phyloP scores from a whole-genome alignment of 2,329 filamentous ascomycete species.

The Fusarium proliferatum region DNA sequence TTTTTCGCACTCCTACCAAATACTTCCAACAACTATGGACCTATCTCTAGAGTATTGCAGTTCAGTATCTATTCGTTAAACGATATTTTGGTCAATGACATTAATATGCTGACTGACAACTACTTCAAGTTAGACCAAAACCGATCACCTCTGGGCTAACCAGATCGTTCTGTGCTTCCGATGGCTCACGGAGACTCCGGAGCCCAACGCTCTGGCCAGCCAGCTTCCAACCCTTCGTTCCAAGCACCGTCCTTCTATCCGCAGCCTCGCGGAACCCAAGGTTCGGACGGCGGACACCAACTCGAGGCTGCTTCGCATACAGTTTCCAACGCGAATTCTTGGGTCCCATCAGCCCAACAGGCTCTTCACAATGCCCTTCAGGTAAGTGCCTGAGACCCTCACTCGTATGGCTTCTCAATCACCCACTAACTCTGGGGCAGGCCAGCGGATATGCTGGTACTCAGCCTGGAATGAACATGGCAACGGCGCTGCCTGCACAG shows the following conservation, averaged over 20 bases:
- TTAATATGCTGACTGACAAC: constrained; percentile 8
- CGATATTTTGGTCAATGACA: background rate
- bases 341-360: constrained; percentile 43
- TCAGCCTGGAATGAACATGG: background rate
- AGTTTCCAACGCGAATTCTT: constrained; percentile 25
- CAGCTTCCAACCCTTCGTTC: constrained; percentile 24
- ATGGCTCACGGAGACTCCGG: background rate
- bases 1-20: background rate
- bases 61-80: background rate
- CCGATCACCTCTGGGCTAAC: background rate
- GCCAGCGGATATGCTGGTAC: constrained; percentile 19
- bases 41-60: background rate
- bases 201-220: constrained; percentile 10
- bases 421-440: background rate
- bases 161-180: background rate
- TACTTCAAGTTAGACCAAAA: constrained; percentile 9
- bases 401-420: background rate
- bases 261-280: background rate
- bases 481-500: background rate
- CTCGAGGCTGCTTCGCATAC: background rate
- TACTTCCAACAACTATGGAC: background rate
- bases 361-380: constrained; percentile 38
- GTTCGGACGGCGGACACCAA: background rate
- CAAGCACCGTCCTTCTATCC: background rate
- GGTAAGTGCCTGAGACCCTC: constrained; percentile 1